Evolutionary conservation across 1,284 basidiomycete species (phyloP), one percentile per base, ranked within the genome.

Genomic region (Tylopilus orsonianus): DNA sequence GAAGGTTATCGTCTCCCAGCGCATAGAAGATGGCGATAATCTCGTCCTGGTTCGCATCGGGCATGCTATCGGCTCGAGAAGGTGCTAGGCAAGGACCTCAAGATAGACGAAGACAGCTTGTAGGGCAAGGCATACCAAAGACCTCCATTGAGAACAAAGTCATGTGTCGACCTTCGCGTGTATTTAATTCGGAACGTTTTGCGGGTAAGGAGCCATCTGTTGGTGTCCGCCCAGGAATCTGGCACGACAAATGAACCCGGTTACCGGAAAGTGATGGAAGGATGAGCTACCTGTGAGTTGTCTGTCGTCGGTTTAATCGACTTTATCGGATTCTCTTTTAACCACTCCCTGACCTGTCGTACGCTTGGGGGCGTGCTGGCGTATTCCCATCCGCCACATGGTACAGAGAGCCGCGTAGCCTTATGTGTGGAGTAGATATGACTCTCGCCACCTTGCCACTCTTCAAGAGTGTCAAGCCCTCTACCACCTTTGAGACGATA

Each of bases 141-240:
- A 94, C 70, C 66, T 98, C 96, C 39, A 97, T 64, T 3, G 87
- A 83, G 37, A 98, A 68, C 8, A 91, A 73, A 0, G 87, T 83
- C 87, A 98, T 93, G 61, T 79, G 79, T 55, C 88, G 84, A 49
- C 78, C 81, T 62, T 83, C 84, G 22, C 89, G 79, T 5, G 71
- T 62, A 4, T 69, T 62, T 12, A 69, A 67, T 3, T 71, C 66
- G 10, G 73, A 71, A 58, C 49, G 57, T 24, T 56, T 71, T 12
- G 70, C 69, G 26, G 81, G 79, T 5, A 81, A 79, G 20, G 77
- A 75, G 55, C 83, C 83, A 54, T 87, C 85, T 30, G 73, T 70
- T 65, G 87, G 92, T 0, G 93, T 96, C 8, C 85, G 81, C 1
- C 85, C 85, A 46, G 84, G 77, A 33, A 95, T 88, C 86, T 96